Evolutionary conservation across 805 yeast genomes (phyloP), one percentile per base, ranked within the genome.

Genomic region (Clavispora asparagi): DNA sequence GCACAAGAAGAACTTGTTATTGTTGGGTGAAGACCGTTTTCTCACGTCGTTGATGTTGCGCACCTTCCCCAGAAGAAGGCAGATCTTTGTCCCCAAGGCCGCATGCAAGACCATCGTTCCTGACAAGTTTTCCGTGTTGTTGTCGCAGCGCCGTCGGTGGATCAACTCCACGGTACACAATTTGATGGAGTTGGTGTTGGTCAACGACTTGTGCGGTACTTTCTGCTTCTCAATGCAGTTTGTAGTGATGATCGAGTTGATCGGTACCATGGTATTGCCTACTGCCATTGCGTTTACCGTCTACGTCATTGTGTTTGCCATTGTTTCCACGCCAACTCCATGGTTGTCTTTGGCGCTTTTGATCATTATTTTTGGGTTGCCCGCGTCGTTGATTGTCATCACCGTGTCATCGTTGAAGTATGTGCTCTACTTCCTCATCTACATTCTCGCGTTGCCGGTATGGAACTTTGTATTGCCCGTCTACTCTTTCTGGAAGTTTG

Each of bases 91-190:
- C 11, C 85, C 96, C 2, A 88, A 88, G 62, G 97, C 97, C 6
- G 92, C 87, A 4, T 90, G 97, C 70, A 88, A 88, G 60, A 90
- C 97, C 0, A 68, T 88, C 50, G 97, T 85, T n/a, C 97, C 97
- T 0, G 85, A 83, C 56, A 75, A 76, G 41, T 90, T 90, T 63
- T 76, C 68, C 52, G 94, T 90, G 41, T 72, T 90, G 52, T 71
- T 90, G 40, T 90, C 96, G 1, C 97, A 90, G 64, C 84, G 97
- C 64, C 87, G 97, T 70, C 86, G 97, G 63, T 90, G 97, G 97
- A 90, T 90, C 57, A 90, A 90, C 65, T 90, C 97, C 5, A 91
- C 97, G 0, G 91, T 90, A 32, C 97, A 90, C 66, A 90, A 90
- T 60, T 77, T 90, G 65, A 78, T 91, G 82, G 97, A 90, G 64